Evolutionary conservation across 352 stramenopile genomes (phyloP).

Genomic region (Globisporangium irregulare): DNA sequence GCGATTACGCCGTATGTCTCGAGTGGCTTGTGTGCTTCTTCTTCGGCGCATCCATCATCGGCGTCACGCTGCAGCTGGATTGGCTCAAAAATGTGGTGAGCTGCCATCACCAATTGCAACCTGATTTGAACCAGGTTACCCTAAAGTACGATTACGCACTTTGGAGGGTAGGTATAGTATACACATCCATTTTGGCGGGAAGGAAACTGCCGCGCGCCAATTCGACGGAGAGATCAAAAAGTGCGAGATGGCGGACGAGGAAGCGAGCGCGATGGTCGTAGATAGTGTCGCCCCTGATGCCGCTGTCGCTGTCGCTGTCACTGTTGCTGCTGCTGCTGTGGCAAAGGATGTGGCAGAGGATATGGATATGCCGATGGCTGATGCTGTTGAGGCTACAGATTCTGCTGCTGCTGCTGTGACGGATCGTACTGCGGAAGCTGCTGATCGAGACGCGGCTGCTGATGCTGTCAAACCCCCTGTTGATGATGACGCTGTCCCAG

Average conservation of each 20-base stretch:
- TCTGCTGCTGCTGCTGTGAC: not conserved
- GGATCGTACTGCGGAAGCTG: not conserved
- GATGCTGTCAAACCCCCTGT: not conserved
- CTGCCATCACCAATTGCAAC: not conserved
- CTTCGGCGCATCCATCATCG: not conserved
- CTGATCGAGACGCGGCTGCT: not conserved
- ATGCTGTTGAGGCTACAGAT: not conserved
- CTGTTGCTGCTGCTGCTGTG: not conserved
- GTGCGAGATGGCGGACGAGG: conserved; percentile 2
- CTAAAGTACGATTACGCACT: conserved; percentile 10
- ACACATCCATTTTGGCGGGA: conserved; percentile 14
- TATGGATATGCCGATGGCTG: not conserved
- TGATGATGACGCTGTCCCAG: not conserved
- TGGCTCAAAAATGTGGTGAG: conserved; percentile 4
- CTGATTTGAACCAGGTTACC: not conserved
- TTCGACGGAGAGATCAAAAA: not conserved
- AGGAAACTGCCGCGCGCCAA: conserved; percentile 6
- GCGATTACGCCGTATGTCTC: not conserved
- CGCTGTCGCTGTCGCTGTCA: not conserved
- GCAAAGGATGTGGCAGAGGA: not conserved
- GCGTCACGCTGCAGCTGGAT: not conserved
- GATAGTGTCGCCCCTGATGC: not conserved
- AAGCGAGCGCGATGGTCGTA: conserved; percentile 3
- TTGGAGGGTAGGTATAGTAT: not conserved
- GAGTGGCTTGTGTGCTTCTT: not conserved